Base-by-base conservation (phyloP, 352 stramenopile species). In the Phytopythium helicoides region DNA sequence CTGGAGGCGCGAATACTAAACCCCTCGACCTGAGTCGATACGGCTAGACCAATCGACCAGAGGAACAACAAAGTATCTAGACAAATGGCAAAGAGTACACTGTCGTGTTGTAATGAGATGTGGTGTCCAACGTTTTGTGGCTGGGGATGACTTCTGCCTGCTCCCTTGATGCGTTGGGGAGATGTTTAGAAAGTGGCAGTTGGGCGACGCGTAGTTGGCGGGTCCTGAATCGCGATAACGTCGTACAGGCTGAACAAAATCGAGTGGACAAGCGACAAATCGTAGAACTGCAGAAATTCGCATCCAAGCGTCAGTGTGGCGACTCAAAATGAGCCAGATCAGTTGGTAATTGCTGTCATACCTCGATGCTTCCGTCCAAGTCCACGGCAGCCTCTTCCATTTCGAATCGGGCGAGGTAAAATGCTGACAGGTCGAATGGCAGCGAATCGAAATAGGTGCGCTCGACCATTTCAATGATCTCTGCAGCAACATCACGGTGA, bases 21-120 rank as follows among this genome's bases (percentile, higher is more conserved):
- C 73, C 67, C 25, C 71, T 85, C 44, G 71, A 82, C 39, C 36
- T 82, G 28, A 85, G 73, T 66, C 71, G 71, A 21, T 85, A 80
- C 60, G 57, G 59, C 8, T 84, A 59, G 37, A 44, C 6, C 28
- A n/a, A n/a, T n/a, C n/a, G n/a, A n/a, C n/a, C n/a, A n/a, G n/a
- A n/a, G n/a, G n/a, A n/a, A n/a, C n/a, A n/a, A 46, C 33, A 36
- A 21, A 36, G 10, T n/a, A n/a, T 9, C 15, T 21, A 41, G 36
- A 14, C 18, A 41, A 41, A 41, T 14, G 15, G 15, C 14, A 41
- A 41, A 22, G 36, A n/a, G 36, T 41, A 41, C 18, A 9, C 14
- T 22, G 42, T 5, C 14, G 42, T 37, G 42, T 5, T 23, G 42
- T 37, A n/a, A 18, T 23, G 10, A 21, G 36, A 33, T 9, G 28